Conservation (phyloP, 345 rosid species). For the Hypericum androsaemum region DNA sequence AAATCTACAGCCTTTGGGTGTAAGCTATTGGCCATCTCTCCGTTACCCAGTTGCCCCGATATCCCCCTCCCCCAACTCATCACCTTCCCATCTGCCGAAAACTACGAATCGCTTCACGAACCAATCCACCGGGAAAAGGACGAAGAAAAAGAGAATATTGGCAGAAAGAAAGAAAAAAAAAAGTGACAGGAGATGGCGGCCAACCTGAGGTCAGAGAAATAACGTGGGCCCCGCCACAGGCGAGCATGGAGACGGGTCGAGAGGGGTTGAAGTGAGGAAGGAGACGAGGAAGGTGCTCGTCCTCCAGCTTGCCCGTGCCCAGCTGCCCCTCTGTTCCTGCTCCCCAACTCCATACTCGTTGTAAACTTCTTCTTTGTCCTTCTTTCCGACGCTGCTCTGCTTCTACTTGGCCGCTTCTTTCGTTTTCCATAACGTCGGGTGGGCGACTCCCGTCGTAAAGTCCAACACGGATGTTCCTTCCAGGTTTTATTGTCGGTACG, state of each 20-base stretch:
- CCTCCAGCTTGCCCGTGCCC: slow-evolving; percentile 55
- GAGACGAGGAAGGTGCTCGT: slow-evolving; percentile 68
- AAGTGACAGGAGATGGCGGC: no score
- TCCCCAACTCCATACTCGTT: slow-evolving; percentile 86
- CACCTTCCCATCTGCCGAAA: slow-evolving; percentile 47
- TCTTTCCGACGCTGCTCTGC: background rate
- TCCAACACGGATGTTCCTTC: no score
- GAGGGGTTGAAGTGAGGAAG: slow-evolving; percentile 41
- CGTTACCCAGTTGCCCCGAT: slow-evolving; percentile 90
- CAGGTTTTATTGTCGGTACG: no score
- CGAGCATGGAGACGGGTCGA: slow-evolving; percentile 46
- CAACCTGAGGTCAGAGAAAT: slow-evolving; percentile 16
- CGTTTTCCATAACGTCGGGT: no score
- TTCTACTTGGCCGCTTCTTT: background rate
- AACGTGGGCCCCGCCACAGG: slow-evolving; percentile 95
- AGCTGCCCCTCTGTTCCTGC: slow-evolving; percentile 95
- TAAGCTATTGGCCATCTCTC: slow-evolving; percentile 33
- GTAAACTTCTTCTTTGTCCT: slow-evolving; percentile 4
- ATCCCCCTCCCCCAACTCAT: slow-evolving; percentile 90
- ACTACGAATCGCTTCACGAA: background rate
- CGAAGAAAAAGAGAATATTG: background rate
- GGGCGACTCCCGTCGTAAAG: no score
- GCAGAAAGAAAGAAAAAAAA: background rate
- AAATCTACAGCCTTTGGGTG: background rate
- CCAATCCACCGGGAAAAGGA: background rate